phyloP scores from a whole-genome alignment of 2,329 filamentous ascomycete genomes.

The Colletotrichum australisinense region DNA sequence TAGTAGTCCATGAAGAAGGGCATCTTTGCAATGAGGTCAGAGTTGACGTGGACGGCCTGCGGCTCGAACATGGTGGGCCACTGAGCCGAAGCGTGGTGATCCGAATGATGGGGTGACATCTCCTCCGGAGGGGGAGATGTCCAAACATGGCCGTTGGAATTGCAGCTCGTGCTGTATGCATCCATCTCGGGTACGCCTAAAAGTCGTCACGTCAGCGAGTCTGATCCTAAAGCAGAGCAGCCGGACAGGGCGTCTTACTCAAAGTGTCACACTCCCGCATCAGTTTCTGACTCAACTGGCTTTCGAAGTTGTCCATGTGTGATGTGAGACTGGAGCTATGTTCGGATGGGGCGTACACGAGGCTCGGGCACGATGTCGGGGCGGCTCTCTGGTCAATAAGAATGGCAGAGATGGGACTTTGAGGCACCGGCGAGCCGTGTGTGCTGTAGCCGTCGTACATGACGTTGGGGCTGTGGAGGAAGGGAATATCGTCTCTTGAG shows the following conservation, averaged over 20 bases:
- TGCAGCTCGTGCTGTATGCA: slow-evolving; percentile 61
- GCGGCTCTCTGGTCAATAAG: slow-evolving; percentile 67
- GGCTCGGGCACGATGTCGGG: slow-evolving; percentile 70
- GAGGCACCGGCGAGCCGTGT: slow-evolving; percentile 64
- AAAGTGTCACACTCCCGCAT: slow-evolving; percentile 67
- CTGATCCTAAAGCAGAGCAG: slow-evolving; percentile 32
- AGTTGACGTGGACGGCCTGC: slow-evolving; percentile 63
- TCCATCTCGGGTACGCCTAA: slow-evolving; percentile 65
- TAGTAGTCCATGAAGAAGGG: slow-evolving; percentile 95
- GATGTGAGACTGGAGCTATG: slow-evolving; percentile 70
- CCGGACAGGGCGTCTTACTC: slow-evolving; percentile 54
- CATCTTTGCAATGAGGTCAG: slow-evolving; percentile 79
- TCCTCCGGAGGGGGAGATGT: slow-evolving; percentile 58
- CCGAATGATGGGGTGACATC: slow-evolving; percentile 54
- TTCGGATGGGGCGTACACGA: slow-evolving; percentile 71
- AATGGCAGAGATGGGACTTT: slow-evolving; percentile 66
- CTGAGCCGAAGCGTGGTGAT: slow-evolving; percentile 56
- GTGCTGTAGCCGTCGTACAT: slow-evolving; percentile 68
- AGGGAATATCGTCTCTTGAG: slow-evolving; percentile 64
- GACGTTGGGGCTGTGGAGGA: slow-evolving; percentile 61
- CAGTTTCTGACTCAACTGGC: slow-evolving; percentile 63
- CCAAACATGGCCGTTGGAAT: slow-evolving; percentile 61
- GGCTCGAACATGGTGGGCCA: slow-evolving; percentile 60
- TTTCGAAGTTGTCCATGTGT: slow-evolving; percentile 69
- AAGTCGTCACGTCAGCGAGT: slow-evolving; percentile 41